Conservation (phyloP, 345 rosid genomes). For the Melaleuca quinquenervia region DNA sequence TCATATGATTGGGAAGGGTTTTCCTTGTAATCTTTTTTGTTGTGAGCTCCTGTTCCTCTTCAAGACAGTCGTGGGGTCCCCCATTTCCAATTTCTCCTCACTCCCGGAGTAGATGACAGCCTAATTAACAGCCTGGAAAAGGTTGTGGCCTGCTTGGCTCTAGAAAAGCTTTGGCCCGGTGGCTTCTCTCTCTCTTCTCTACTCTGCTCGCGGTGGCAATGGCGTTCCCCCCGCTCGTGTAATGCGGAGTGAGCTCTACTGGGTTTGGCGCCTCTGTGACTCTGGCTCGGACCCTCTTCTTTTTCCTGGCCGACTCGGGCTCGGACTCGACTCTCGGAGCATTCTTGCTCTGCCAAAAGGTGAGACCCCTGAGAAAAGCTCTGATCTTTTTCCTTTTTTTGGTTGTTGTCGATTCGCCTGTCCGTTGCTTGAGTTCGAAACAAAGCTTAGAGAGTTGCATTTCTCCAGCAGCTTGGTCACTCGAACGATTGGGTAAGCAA, state of each 20-base stretch:
- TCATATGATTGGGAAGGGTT: not conserved
- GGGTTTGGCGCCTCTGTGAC: not conserved
- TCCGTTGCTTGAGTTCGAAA: not conserved
- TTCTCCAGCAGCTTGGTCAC: constrained; percentile 3
- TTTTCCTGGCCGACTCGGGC: not conserved
- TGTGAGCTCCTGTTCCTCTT: not conserved
- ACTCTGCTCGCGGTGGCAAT: not conserved
- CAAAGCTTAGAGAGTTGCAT: not conserved
- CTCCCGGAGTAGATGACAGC: constrained; percentile 43
- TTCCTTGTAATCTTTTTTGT: not conserved
- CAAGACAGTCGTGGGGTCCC: constrained; percentile 21
- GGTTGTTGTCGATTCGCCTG: not conserved
- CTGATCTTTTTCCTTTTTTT: too few relatives aligned
- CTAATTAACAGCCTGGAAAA: constrained; percentile 92
- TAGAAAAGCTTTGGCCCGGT: constrained; percentile 9
- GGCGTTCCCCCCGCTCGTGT: not conserved
- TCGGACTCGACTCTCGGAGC: not conserved
- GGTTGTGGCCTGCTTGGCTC: constrained; percentile 19
- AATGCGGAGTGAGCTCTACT: not conserved
- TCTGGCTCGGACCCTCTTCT: not conserved
- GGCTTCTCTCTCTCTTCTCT: not conserved
- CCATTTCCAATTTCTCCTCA: constrained; percentile 1
- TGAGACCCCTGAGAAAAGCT: not conserved
- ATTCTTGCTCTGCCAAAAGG: not conserved
- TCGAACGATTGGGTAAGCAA: not conserved